phyloP scores from a whole-genome alignment of 495 filamentous ascomycete genomes.

The Viridothelium virens region DNA sequence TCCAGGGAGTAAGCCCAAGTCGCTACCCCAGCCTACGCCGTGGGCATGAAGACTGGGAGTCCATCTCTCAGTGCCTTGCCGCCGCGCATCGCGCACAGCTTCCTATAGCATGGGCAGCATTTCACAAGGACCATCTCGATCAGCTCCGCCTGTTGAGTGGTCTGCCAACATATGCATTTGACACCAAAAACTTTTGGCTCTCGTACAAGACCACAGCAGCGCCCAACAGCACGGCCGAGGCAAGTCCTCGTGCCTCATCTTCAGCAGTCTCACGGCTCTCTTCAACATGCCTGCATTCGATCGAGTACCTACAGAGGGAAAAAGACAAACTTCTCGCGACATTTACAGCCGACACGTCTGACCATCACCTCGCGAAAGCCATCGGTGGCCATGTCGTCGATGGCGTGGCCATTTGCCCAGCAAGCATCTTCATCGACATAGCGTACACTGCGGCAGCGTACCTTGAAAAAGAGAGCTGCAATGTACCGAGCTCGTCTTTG shows the following conservation, averaged over 20 bases:
- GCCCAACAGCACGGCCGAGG: conserved; percentile 15
- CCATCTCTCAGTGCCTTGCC: conserved; percentile 11
- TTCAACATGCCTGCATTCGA: conserved; percentile 17
- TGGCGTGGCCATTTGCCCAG: conserved; percentile 21
- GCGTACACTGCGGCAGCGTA: conserved; percentile 21
- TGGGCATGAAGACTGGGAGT: conserved; percentile 19
- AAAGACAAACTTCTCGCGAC: conserved; percentile 11
- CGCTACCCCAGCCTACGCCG: conserved; percentile 10
- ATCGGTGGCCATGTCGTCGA: conserved; percentile 24
- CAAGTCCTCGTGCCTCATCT: conserved; percentile 11
- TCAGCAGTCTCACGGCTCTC: conserved; percentile 12
- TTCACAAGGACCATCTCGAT: conserved; percentile 22
- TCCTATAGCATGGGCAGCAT: conserved; percentile 21
- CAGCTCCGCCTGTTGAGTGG: conserved; percentile 13
- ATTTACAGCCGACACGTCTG: conserved; percentile 15
- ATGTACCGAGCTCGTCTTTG: conserved; percentile 13
- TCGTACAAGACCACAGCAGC: conserved; percentile 54
- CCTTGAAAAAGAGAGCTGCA: conserved; percentile 15
- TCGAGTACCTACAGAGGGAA: conserved; percentile 15
- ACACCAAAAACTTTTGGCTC: conserved; percentile 79
- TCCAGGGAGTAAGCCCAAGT: conserved; percentile 12
- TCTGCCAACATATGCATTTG: conserved; percentile 69
- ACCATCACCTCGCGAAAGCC: conserved; percentile 19
- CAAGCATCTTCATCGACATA: conserved; percentile 26
- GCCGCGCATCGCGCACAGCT: conserved; percentile 17